A percentile compares a stretch with the other conserved stretches of the same genome.
Conservation (phyloP, 305 asterid species). For the Fraxinus platypoda region DNA sequence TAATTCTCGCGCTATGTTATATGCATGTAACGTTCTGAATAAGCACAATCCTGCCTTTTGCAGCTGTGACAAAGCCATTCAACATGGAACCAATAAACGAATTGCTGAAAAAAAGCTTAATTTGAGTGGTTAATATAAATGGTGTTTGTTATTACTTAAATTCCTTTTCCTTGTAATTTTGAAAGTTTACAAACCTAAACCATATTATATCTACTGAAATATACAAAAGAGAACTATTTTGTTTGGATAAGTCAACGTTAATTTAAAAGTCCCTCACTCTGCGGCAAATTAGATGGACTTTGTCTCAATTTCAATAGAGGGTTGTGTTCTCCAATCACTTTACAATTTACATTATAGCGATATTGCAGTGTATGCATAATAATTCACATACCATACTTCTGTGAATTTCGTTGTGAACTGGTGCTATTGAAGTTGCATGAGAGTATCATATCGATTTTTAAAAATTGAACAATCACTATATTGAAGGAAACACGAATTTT, state of each 20-base stretch:
- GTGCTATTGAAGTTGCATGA: not conserved
- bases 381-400: not conserved
- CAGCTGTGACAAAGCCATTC: not conserved
- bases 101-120: not conserved
- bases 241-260: conserved; percentile 1
- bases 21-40: not conserved
- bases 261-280: not conserved
- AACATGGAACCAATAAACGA: not conserved
- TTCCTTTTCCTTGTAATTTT: not conserved
- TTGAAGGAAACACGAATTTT: not conserved
- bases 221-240: not conserved
- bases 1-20: not conserved
- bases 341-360: not conserved
- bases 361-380: not conserved
- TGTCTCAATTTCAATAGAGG: not conserved
- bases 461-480: not conserved
- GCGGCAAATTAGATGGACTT: not conserved
- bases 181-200: not conserved
- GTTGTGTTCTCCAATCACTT: not conserved
- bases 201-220: not conserved
- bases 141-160: not conserved
- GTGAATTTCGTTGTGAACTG: not conserved
- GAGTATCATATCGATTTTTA: not conserved
- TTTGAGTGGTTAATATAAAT: not conserved
- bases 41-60: not conserved